phyloP scores from a whole-genome alignment of 2,329 filamentous ascomycete species.

The Parastagonospora nodorum region DNA sequence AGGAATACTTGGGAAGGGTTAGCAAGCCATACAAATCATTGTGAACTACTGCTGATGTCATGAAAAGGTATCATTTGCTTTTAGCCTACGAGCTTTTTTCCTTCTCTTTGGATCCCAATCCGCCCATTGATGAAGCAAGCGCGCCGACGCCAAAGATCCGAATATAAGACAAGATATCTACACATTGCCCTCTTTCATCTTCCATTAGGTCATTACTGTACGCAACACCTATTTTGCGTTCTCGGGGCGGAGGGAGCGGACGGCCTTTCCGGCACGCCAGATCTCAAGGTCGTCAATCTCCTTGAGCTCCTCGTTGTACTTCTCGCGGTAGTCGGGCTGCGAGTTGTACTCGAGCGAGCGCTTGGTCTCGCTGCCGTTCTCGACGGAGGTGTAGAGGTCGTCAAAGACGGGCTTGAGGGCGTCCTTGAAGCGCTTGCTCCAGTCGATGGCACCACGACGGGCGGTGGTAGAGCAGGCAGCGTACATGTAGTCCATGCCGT shows the following conservation, averaged over 20 bases:
- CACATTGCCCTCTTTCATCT: constrained; percentile 14
- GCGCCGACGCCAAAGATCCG: constrained; percentile 25
- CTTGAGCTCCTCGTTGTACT: constrained; percentile 97
- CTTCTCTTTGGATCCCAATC: constrained; percentile 3
- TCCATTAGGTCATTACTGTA: neutral
- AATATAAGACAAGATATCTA: constrained; percentile 31
- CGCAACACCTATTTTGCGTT: constrained; percentile 39
- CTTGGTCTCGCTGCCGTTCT: constrained; percentile 91
- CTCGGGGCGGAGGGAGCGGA: constrained; percentile 62
- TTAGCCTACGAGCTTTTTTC: constrained; percentile 10
- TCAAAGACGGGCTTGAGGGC: constrained; percentile 99
- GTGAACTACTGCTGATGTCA: neutral
- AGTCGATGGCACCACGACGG: constrained; percentile 98
- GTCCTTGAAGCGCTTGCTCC: constrained; percentile 96
- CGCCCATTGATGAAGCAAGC: constrained; percentile 6
- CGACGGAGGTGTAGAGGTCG: constrained; percentile 91
- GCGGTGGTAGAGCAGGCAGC: constrained; percentile 99
- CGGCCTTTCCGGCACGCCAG: constrained; percentile 98
- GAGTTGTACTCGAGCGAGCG: constrained; percentile 97
- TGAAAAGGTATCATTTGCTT: constrained; percentile 21
- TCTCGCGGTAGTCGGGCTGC: constrained; percentile 93
- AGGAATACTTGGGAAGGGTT: neutral
- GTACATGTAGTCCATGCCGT: constrained; percentile 99
- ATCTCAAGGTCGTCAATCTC: constrained; percentile 98
- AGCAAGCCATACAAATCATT: neutral